Percentiles rank a stretch among this genome's conserved stretches.
Evolutionary conservation across 192 early-diverging fungal species (phyloP).

Genomic region (Coemansia sp.): DNA sequence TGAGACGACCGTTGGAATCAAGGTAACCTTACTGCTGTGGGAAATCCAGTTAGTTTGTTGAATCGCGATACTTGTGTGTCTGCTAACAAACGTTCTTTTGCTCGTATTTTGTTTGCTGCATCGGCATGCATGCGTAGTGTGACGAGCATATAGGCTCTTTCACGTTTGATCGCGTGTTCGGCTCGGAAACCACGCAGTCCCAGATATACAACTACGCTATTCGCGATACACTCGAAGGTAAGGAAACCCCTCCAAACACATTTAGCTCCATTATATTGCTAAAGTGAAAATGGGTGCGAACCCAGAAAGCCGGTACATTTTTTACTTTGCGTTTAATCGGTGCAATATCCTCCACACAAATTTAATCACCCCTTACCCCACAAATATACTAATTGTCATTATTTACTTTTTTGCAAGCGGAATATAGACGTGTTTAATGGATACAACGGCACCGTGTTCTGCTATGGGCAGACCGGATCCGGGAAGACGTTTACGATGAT

Average conservation of each 20-base stretch:
- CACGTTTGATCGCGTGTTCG: slow-evolving; percentile 93
- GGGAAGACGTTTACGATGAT: slow-evolving; percentile 99
- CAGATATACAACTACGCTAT: slow-evolving; percentile 92
- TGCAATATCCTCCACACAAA: background rate
- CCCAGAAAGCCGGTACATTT: background rate
- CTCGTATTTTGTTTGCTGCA: slow-evolving; percentile 38
- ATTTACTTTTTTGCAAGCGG: background rate
- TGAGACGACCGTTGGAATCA: slow-evolving; percentile 57
- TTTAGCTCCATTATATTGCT: background rate
- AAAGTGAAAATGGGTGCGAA: background rate
- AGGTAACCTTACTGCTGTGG: slow-evolving; percentile 21
- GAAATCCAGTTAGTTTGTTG: background rate
- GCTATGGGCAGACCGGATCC: slow-evolving; percentile 98
- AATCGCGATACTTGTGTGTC: background rate
- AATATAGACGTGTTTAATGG: slow-evolving; percentile 86
- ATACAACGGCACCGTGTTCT: slow-evolving; percentile 99
- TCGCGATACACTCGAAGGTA: slow-evolving; percentile 90
- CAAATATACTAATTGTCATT: background rate
- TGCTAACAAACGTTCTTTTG: slow-evolving; percentile 7
- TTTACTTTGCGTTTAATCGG: background rate
- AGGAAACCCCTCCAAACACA: slow-evolving; percentile 3
- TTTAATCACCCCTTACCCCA: background rate
- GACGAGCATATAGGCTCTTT: slow-evolving; percentile 73
- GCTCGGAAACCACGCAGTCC: slow-evolving; percentile 78
- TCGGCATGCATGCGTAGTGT: slow-evolving; percentile 32